Conservation (phyloP, 495 filamentous ascomycete species). For the Lophium mytilinum region DNA sequence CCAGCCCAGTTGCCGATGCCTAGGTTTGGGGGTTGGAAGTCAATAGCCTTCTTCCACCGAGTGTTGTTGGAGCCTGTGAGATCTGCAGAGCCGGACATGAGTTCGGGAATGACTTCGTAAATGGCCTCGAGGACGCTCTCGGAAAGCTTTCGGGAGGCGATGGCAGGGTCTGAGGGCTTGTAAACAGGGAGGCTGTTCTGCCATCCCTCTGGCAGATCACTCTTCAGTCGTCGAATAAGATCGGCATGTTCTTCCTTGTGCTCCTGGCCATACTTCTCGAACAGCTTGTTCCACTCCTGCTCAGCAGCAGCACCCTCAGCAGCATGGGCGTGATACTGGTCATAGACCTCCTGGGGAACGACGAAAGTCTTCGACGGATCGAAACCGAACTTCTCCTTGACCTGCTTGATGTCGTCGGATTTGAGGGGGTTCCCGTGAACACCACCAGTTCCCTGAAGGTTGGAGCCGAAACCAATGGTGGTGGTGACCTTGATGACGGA, state of each 20-base stretch:
- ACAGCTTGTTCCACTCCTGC: slow-evolving; percentile 89
- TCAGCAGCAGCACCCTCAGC: slow-evolving; percentile 81
- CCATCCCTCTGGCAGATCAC: slow-evolving; percentile 92
- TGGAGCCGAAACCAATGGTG: slow-evolving; percentile 95
- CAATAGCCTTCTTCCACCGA: slow-evolving; percentile 89
- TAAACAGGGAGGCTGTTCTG: slow-evolving; percentile 89
- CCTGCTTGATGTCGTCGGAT: slow-evolving; percentile 78
- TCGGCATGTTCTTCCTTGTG: slow-evolving; percentile 72
- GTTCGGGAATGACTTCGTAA: slow-evolving; percentile 74
- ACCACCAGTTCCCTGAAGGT: slow-evolving; percentile 83
- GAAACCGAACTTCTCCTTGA: slow-evolving; percentile 94
- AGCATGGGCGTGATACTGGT: slow-evolving; percentile 74
- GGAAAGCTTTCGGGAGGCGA: slow-evolving; percentile 91
- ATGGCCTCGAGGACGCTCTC: slow-evolving; percentile 89
- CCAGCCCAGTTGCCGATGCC: slow-evolving; percentile 81
- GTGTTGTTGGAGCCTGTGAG: slow-evolving; percentile 98
- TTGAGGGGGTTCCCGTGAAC: slow-evolving; percentile 96
- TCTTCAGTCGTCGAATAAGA: slow-evolving; percentile 69
- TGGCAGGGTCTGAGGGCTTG: slow-evolving; percentile 74
- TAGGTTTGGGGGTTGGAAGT: slow-evolving; percentile 89
- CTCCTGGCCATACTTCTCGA: slow-evolving; percentile 73
- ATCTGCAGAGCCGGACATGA: slow-evolving; percentile 93
- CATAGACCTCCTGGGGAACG: slow-evolving; percentile 91
- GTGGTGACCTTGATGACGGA: slow-evolving; percentile 95
- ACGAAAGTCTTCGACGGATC: slow-evolving; percentile 88